Conservation (phyloP, 176 grass and related monocot genomes). For the Carex parvula region DNA sequence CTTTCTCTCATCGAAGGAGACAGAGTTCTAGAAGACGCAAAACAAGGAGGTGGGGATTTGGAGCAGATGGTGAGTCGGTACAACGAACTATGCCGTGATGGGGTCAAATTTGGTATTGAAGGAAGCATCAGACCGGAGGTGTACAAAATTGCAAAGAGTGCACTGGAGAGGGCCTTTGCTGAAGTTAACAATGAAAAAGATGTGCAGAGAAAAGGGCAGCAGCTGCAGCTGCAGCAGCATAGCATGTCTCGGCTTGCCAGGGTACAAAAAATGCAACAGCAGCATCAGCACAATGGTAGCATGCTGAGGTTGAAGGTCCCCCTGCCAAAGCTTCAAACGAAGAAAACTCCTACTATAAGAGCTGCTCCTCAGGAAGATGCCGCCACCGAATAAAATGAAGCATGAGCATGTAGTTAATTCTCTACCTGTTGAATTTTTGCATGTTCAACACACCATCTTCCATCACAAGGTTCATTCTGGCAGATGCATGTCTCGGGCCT, state of each 20-base stretch:
- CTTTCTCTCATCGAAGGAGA: slow-evolving; percentile 21
- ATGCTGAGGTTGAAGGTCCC: slow-evolving; percentile 29
- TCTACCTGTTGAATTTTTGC: neutral
- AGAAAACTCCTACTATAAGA: slow-evolving; percentile 33
- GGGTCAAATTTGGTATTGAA: slow-evolving; percentile 38
- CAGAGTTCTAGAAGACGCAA: neutral
- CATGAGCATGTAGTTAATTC: neutral
- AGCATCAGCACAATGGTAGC: neutral
- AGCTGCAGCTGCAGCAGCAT: slow-evolving; percentile 27
- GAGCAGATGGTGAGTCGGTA: slow-evolving; percentile 46
- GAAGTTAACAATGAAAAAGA: slow-evolving; percentile 43
- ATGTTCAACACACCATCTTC: neutral
- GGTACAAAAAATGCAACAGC: slow-evolving; percentile 44
- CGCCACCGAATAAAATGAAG: neutral
- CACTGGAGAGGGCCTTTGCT: slow-evolving; percentile 46
- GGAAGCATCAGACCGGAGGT: slow-evolving; percentile 32
- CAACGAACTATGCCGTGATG: slow-evolving; percentile 49
- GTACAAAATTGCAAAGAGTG: slow-evolving; percentile 57
- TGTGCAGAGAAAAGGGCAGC: slow-evolving; percentile 31
- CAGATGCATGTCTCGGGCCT: neutral
- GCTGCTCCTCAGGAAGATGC: slow-evolving; percentile 16
- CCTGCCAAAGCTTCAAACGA: slow-evolving; percentile 38
- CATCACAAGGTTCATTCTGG: neutral
- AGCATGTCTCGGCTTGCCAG: slow-evolving; percentile 37
- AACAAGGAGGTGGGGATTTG: slow-evolving; percentile 21